Conservation (phyloP, 2,329 filamentous ascomycete genomes). For the Bertia moriformis region DNA sequence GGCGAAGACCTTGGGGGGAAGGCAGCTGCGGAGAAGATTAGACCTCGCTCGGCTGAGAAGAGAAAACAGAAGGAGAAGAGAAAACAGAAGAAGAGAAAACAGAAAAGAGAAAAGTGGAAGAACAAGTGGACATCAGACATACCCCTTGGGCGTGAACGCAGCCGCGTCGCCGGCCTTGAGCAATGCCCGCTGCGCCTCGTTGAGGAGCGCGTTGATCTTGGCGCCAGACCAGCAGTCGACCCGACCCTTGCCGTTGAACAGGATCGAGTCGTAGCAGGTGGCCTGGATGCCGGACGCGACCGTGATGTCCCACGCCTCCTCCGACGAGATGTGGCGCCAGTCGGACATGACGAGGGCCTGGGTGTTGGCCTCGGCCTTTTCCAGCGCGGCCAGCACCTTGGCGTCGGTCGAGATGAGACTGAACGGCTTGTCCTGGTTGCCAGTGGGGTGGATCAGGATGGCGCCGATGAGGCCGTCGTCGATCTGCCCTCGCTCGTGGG, state of each 20-base stretch:
- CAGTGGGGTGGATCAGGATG: conserved; percentile 29
- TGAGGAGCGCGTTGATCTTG: conserved; percentile 23
- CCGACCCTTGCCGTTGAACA: conserved; percentile 47
- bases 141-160: conserved; percentile 25
- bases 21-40: conserved; percentile 13
- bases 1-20: conserved; percentile 24
- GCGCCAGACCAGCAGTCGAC: conserved; percentile 31
- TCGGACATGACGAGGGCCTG: conserved; percentile 38
- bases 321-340: conserved; percentile 36
- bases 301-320: conserved; percentile 27
- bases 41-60: not conserved
- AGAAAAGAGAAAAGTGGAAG: conserved; percentile 12
- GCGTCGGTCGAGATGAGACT: conserved; percentile 26
- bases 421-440: conserved; percentile 26
- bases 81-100: conserved; percentile 9
- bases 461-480: conserved; percentile 45
- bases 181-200: conserved; percentile 13
- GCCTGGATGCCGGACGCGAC: conserved; percentile 27
- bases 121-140: conserved; percentile 7
- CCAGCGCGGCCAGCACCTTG: conserved; percentile 24
- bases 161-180: conserved; percentile 13
- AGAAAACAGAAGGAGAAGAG: not conserved
- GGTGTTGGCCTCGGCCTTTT: conserved; percentile 28
- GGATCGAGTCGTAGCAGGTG: conserved; percentile 42
- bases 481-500: conserved; percentile 37